Evolutionary conservation across 768 basidiomycete genomes (phyloP), one percentile per base, ranked within the genome.

Genomic region (Hygrophoropsis aurantiaca): DNA sequence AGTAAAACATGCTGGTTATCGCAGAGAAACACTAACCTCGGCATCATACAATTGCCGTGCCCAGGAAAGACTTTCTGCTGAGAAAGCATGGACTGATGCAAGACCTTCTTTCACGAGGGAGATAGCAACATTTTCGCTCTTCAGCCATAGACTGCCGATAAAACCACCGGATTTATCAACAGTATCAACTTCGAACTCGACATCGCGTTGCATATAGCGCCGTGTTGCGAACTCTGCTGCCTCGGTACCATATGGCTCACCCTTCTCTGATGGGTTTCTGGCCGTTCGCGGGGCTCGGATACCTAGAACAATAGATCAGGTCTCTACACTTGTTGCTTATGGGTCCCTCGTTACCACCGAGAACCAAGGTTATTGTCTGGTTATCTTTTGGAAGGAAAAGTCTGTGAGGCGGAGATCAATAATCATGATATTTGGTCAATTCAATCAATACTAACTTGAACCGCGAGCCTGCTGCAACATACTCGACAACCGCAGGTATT

Each of bases 101-200:
- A 94, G 72, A 25, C 95, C 95, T 67, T 97, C 94, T 48, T 78
- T 79, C 18, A 85, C 82, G 20, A 99, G 77, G n/a, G 82, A 68
- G 32, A 94, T 73, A 2, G 94, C 97, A 33, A 78, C 87, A 65
- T 97, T 98, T 54, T 90, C 87, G 1, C 77, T 82, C 62, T 92
- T 95, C 55, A 88, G 46, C 65, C 86, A 94, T 45, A 98, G 74
- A 1, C 86, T 69, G 11, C 94, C 94, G 54, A 97, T 94, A 67
- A 95, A 97, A 3, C 97, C 97, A 32, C 95, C 95, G 4, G 87
- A 85, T 68, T 97, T 97, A 73, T 99, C 95, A 13, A 86, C 81
- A 13, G 79, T 78, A 49, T 95, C 91, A 38, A 97, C 84, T 56
- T 91, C 88, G 49, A 98, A 84, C 65, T 99, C 95, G 5, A 92